Base-by-base conservation (phyloP, 495 filamentous ascomycete genomes). In the Aspergillus kassunensis region DNA sequence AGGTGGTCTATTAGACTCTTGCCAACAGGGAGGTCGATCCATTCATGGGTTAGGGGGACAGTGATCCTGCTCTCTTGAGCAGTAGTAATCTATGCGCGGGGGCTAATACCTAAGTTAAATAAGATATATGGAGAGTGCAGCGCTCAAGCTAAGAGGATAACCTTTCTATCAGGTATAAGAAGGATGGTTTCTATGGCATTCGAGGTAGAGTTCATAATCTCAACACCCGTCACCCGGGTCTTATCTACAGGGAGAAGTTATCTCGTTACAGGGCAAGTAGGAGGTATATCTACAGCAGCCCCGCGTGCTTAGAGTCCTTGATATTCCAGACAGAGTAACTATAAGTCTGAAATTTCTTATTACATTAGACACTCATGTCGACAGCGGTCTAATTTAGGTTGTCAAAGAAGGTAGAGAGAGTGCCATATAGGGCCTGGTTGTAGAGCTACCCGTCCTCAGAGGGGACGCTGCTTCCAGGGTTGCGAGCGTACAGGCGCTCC, bases 11-110 rank as follows among this genome's bases (percentile, higher is more conserved):
- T 78, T 24, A 88, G 63, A 64, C 86, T 87, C 58, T 83, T 72
- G n/a, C 86, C 86, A 20, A 89, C 85, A 9, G 86, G 85, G 18
- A 85, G 70, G 53, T 79, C 70, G 63, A 89, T 85, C 84, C 84
- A 88, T 18, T 78, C 58, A 2, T 59, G 56, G 71, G 82, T 76
- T 19, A 62, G 70, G 18, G 77, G 59, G 12, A 79, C 76, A 48
- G 84, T 81, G 1, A 67, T 57, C 11, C 65, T 60, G 18, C 53
- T 59, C 20, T 18, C 48, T 1, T 74, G 75, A 34, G 56, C 58
- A 19, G 81, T 54, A 24, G 70, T 58, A n/a, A 86, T 76, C 67
- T 80, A 75, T 58, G 84, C 79, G 10, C 61, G 53, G 15, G 80
- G 80, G 13, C 83, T 82, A 58, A 87, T 86, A 37, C 81, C 81